phyloP scores from a whole-genome alignment of 2,329 filamentous ascomycete genomes.

The Sphaerulina musiva region DNA sequence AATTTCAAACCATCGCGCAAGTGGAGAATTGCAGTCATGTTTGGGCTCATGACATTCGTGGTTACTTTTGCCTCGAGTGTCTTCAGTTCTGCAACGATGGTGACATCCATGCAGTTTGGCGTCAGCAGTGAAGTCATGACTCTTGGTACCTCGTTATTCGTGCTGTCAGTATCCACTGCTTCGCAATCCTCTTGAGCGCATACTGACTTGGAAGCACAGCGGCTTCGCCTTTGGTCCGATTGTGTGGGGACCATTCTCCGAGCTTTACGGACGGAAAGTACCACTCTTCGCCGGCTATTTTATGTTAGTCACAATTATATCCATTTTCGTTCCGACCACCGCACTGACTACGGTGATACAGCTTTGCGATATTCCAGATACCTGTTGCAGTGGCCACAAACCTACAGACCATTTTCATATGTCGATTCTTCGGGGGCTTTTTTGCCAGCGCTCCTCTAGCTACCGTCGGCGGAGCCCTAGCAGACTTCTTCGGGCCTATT shows the following conservation, averaged over 20 bases:
- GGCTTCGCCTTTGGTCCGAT: constrained; percentile 21
- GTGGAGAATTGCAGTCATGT: constrained; percentile 24
- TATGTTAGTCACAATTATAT: constrained; percentile 11
- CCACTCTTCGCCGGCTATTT: constrained; percentile 33
- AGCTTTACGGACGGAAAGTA: constrained; percentile 48
- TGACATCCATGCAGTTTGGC: constrained; percentile 20
- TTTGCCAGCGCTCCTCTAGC: constrained; percentile 47
- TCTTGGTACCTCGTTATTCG: constrained; percentile 22
- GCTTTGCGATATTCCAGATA: constrained; percentile 50
- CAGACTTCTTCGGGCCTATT: constrained; percentile 24
- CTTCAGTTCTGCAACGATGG: constrained; percentile 17
- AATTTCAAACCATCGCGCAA: constrained; percentile 19
- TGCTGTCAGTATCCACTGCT: constrained; percentile 14
- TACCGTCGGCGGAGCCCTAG: constrained; percentile 38
- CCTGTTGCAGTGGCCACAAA: constrained; percentile 51
- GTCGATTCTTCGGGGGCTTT: constrained; percentile 50
- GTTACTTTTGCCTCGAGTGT: constrained; percentile 51
- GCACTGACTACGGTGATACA: no score
- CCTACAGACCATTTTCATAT: constrained; percentile 49
- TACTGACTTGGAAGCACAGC: neutral
- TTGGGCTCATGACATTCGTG: constrained; percentile 25
- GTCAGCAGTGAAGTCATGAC: constrained; percentile 25
- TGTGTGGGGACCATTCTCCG: constrained; percentile 36
- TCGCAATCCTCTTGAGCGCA: no score
- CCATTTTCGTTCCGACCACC: no score